Conservation (phyloP, 257 asterid genomes). For the Rhazya stricta region DNA sequence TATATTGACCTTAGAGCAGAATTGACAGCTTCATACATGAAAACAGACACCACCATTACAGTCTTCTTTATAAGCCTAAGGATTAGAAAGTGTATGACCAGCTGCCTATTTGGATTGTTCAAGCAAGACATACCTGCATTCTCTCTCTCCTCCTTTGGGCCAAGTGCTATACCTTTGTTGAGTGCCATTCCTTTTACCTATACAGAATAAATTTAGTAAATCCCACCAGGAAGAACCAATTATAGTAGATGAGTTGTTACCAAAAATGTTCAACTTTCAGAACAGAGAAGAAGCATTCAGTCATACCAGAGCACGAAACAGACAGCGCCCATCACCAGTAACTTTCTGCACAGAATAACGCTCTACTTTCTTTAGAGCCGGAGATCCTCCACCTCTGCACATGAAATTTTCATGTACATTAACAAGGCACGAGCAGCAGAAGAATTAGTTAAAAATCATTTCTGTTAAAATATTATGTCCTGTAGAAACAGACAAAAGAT, state of each 20-base stretch:
- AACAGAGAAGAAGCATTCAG: neutral
- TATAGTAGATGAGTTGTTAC: neutral
- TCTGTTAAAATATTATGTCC: neutral
- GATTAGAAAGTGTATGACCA: neutral
- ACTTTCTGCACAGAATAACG: slow-evolving; percentile 67
- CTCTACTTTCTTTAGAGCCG: slow-evolving; percentile 69
- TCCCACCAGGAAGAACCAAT: neutral
- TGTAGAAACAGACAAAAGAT: no score
- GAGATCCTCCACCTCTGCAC: slow-evolving; percentile 51
- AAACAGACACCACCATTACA: neutral
- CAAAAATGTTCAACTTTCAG: neutral
- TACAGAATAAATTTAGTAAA: slow-evolving; percentile 19
- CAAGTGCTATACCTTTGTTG: slow-evolving; percentile 65
- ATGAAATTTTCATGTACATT: neutral
- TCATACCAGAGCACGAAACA: slow-evolving; percentile 95
- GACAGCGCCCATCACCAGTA: slow-evolving; percentile 93
- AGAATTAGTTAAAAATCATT: neutral
- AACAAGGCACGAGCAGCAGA: neutral
- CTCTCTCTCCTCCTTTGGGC: slow-evolving; percentile 69
- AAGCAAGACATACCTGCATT: slow-evolving; percentile 60
- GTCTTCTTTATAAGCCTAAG: no score
- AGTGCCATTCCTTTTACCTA: slow-evolving; percentile 97
- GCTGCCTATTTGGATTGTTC: neutral
- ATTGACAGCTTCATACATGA: neutral
- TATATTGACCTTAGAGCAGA: neutral